These are phyloP conservation scores for Phytophthora pluvialis DNA, from an alignment of 352 stramenopile species.

Conservation along the genomic window DNA sequence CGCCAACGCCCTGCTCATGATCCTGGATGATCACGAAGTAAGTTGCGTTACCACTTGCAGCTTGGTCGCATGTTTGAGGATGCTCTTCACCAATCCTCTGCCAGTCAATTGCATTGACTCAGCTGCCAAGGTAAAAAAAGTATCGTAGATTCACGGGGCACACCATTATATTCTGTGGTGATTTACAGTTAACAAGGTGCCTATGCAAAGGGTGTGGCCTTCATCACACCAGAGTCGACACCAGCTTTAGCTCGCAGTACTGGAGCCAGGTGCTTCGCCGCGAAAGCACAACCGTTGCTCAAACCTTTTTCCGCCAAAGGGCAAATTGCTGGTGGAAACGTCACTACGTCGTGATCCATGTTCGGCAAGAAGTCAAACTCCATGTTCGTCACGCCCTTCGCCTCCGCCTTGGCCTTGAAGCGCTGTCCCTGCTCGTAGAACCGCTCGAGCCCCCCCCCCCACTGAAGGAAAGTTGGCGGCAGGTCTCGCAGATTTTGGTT, in stretches of 20 bases:
- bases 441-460: slow-evolving; percentile 32
- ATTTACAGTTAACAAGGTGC: too few species aligned
- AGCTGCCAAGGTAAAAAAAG: too few species aligned
- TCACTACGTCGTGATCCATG: slow-evolving; percentile 36
- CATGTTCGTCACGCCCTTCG: slow-evolving; percentile 39
- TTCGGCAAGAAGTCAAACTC: slow-evolving; percentile 44
- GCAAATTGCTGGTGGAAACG: slow-evolving; percentile 32
- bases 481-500: slow-evolving; percentile 42
- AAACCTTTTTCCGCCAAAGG: slow-evolving; percentile 33
- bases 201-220: too few species aligned
- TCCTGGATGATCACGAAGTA: too few species aligned
- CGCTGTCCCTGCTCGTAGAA: slow-evolving; percentile 40
- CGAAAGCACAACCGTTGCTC: slow-evolving; percentile 26
- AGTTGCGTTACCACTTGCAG: too few species aligned
- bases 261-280: slow-evolving; percentile 24
- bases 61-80: too few species aligned
- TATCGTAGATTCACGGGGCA: too few species aligned
- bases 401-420: slow-evolving; percentile 32
- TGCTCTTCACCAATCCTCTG: too few species aligned
- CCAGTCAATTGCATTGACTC: too few species aligned
- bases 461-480: slow-evolving; percentile 47
- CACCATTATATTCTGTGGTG: too few species aligned
- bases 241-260: slow-evolving; percentile 17
- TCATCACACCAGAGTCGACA: too few species aligned
- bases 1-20: too few species aligned